These are phyloP conservation scores for Phytophthora podocarpi DNA, from an alignment of 352 stramenopile genomes.

Conservation along the genomic window DNA sequence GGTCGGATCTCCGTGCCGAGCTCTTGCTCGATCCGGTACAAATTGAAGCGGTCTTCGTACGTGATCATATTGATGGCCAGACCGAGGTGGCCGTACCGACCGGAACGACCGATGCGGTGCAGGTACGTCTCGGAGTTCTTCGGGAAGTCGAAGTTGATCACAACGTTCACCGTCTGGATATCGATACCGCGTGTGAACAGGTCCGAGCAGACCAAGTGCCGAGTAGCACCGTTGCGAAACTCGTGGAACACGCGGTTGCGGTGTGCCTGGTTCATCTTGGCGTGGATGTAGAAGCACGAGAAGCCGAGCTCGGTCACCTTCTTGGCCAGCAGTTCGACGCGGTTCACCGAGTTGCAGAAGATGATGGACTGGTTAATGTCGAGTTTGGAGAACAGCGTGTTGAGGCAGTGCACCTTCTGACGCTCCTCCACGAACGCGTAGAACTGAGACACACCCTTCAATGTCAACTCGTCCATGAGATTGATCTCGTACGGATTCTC, in stretches of 20 bases:
- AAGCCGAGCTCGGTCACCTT: conserved; percentile 99
- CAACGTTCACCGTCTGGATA: conserved; percentile 99
- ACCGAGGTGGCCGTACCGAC: conserved; percentile 98
- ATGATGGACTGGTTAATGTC: conserved; percentile 99
- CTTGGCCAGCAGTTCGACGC: conserved; percentile 98
- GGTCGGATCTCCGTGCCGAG: conserved; percentile 99
- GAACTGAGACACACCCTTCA: conserved; percentile 99
- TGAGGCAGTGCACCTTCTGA: conserved; percentile 99
- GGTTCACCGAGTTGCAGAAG: conserved; percentile 99
- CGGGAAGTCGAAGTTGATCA: conserved; percentile 99
- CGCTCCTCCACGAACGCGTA: conserved; percentile 99
- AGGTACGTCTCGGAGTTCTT: conserved; percentile 99
- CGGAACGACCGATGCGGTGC: conserved; percentile 98
- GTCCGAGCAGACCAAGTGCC: conserved; percentile 98
- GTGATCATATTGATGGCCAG: conserved; percentile 99
- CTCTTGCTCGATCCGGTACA: conserved; percentile 99
- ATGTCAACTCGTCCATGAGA: conserved; percentile 99
- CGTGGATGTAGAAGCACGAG: conserved; percentile 99
- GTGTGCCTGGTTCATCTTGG: conserved; percentile 99
- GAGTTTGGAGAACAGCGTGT: conserved; percentile 99
- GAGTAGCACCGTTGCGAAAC: conserved; percentile 97
- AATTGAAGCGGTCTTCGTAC: conserved; percentile 97
- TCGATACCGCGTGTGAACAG: conserved; percentile 99
- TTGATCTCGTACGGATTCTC: conserved; percentile 99
- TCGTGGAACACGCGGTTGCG: conserved; percentile 99